Percentiles rank a stretch among this genome's conserved stretches.
phyloP scores from a whole-genome alignment of 1,139 yeast species.

The Debaryomycetaceae sp. region DNA sequence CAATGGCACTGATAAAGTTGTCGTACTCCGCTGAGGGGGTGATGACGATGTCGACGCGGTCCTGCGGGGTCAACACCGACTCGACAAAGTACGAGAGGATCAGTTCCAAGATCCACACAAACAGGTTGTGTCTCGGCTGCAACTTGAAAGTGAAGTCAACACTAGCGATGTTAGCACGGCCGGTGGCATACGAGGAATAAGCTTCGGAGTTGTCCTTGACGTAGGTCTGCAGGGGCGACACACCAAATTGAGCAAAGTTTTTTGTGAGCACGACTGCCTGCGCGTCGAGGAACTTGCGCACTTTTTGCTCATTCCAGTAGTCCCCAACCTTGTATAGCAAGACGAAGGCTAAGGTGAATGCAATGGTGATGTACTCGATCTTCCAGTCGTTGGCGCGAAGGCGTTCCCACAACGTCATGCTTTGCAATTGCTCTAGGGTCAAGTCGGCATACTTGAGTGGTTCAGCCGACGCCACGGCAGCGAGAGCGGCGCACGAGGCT shows the following conservation, averaged over 20 bases:
- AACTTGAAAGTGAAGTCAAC: conserved; percentile 60
- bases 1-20: conserved; percentile 78
- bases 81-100: conserved; percentile 52
- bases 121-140: conserved; percentile 76
- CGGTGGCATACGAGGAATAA: conserved; percentile 80
- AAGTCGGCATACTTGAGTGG: conserved; percentile 12
- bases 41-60: conserved; percentile 58
- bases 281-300: conserved; percentile 44
- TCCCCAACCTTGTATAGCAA: conserved; percentile 55
- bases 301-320: conserved; percentile 51
- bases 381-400: conserved; percentile 63
- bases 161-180: conserved; percentile 71
- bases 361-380: conserved; percentile 58
- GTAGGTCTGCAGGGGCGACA: conserved; percentile 31
- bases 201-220: conserved; percentile 69
- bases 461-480: conserved; percentile 6
- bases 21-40: conserved; percentile 56
- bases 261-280: conserved; percentile 46
- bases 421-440: conserved; percentile 48
- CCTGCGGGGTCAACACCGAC: conserved; percentile 49
- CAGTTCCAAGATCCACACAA: conserved; percentile 58
- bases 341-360: conserved; percentile 43
- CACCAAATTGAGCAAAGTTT: conserved; percentile 82
- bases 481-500: background rate
- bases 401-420: conserved; percentile 49